A percentile compares a stretch with the other conserved stretches of the same genome.
These are phyloP conservation scores for Rhodamnia rubescens DNA, from an alignment of 345 rosid genomes.

Conservation along the genomic window DNA sequence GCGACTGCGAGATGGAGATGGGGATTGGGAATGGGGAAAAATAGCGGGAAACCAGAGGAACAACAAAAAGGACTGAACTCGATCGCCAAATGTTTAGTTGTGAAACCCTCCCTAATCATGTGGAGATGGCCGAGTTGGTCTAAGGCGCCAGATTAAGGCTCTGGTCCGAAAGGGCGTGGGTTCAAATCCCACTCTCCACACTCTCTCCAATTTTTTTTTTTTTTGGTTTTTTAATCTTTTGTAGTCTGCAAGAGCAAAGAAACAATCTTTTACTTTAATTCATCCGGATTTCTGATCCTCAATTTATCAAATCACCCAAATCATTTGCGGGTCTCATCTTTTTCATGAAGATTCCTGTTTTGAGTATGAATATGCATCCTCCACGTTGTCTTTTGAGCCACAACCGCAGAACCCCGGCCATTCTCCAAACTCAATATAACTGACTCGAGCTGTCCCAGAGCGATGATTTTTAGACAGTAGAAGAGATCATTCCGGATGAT, in stretches of 20 bases:
- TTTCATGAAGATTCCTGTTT: background rate
- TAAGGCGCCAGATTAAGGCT: conserved; percentile 99
- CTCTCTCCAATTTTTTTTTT: too few relatives aligned
- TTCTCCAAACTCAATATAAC: background rate
- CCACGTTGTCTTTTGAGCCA: background rate
- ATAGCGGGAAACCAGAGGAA: background rate
- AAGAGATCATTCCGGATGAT: background rate
- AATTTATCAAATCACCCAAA: background rate
- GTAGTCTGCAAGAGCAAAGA: background rate
- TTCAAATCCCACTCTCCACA: conserved; percentile 95
- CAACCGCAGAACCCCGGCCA: too few relatives aligned
- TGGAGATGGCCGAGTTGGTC: conserved; percentile 99
- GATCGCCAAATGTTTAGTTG: too few relatives aligned
- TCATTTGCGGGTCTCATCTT: background rate
- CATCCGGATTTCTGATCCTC: background rate
- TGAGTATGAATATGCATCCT: background rate
- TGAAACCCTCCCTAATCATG: background rate
- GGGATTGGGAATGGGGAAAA: background rate
- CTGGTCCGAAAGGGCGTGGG: conserved; percentile 99
- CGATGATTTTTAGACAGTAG: background rate
- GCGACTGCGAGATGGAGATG: background rate
- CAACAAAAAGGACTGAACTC: too few relatives aligned
- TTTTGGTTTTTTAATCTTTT: too few relatives aligned
- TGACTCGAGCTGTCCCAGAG: background rate
- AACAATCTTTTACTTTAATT: background rate